Evolutionary conservation across 805 yeast genomes (phyloP).

Genomic region (Wickerhamomyces mucosus): DNA sequence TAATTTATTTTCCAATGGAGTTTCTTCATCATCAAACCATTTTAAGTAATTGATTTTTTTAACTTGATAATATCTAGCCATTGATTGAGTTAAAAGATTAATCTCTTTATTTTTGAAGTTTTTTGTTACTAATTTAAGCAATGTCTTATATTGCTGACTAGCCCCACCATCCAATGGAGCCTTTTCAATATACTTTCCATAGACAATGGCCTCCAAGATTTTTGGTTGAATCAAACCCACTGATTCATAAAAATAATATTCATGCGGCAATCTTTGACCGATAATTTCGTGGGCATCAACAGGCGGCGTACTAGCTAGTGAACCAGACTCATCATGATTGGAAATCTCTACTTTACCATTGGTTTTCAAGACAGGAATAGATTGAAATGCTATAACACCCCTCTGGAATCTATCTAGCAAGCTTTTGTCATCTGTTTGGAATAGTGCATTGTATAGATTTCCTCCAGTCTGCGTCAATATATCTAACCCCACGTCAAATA

Average conservation of each 20-base stretch:
- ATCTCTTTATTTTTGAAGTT: conserved; percentile 49
- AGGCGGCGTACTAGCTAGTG: conserved; percentile 30
- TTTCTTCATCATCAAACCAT: conserved; percentile 41
- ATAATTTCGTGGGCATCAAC: conserved; percentile 73
- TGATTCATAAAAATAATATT: conserved; percentile 71
- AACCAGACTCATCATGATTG: conserved; percentile 26
- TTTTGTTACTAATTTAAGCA: conserved; percentile 39
- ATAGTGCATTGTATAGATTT: conserved; percentile 38
- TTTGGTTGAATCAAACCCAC: conserved; percentile 62
- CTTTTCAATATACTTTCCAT: conserved; percentile 52
- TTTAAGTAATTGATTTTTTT: conserved; percentile 46
- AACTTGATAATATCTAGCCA: conserved; percentile 80
- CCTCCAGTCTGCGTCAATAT: conserved; percentile 31
- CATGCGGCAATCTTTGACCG: conserved; percentile 81
- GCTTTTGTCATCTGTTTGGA: conserved; percentile 35
- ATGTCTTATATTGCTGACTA: conserved; percentile 45
- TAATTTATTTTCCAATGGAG: conserved; percentile 41
- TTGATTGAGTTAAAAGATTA: conserved; percentile 57
- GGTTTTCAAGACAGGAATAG: conserved; percentile 61
- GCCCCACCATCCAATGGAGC: conserved; percentile 59
- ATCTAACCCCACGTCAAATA: conserved; percentile 28
- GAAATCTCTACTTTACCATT: conserved; percentile 63
- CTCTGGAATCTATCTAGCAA: conserved; percentile 46
- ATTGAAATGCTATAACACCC: conserved; percentile 60
- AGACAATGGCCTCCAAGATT: conserved; percentile 55